phyloP scores from a whole-genome alignment of 2,329 filamentous ascomycete species.

The Diplodia seriata region DNA sequence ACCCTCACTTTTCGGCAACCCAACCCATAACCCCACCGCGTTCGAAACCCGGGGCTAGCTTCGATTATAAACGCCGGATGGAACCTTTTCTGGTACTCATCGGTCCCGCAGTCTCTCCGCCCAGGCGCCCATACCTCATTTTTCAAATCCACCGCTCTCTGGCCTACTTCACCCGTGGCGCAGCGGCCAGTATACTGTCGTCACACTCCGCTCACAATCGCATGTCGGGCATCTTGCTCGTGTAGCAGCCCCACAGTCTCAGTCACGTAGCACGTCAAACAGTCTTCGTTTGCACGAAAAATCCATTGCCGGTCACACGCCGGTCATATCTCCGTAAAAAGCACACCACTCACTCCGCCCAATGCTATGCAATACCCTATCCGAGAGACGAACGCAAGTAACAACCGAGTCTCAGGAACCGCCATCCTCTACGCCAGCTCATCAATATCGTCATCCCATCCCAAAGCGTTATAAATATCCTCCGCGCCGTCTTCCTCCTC shows the following conservation, averaged over 20 bases:
- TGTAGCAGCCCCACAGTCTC: neutral
- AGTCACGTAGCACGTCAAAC: neutral
- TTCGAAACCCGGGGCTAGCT: neutral
- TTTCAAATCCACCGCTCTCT: too few relatives aligned
- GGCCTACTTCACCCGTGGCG: too few relatives aligned
- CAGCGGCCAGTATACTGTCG: neutral
- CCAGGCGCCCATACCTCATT: too few relatives aligned
- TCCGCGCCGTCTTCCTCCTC: slow-evolving; percentile 29
- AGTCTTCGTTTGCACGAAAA: neutral
- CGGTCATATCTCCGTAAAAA: neutral
- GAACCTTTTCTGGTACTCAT: neutral
- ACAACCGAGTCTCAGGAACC: neutral
- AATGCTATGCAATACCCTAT: slow-evolving; percentile 9
- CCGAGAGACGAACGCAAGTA: neutral
- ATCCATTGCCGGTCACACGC: neutral
- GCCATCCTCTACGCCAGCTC: slow-evolving; percentile 37
- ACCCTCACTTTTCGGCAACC: neutral
- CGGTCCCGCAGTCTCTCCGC: neutral
- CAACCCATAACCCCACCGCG: neutral
- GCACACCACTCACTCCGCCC: slow-evolving; percentile 7
- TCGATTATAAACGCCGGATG: neutral
- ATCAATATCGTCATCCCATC: slow-evolving; percentile 51
- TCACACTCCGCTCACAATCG: neutral
- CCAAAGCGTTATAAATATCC: slow-evolving; percentile 52
- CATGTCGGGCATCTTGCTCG: neutral